Evolutionary conservation across 1,284 basidiomycete genomes (phyloP).

Genomic region (Heliocybe sulcata): DNA sequence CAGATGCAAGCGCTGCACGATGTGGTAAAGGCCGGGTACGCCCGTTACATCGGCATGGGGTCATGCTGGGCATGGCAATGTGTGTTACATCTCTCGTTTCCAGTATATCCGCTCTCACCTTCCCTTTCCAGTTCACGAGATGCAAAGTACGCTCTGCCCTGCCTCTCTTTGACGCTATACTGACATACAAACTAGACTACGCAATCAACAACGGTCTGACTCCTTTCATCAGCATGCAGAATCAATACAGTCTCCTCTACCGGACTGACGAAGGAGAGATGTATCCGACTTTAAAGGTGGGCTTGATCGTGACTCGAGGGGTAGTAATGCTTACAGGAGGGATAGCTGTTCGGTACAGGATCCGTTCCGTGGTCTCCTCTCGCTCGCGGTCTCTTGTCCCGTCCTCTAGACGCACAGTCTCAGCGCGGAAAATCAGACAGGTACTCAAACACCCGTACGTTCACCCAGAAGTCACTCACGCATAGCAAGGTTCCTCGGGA

Average conservation of each 20-base stretch:
- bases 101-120: background rate
- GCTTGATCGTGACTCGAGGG: background rate
- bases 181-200: conserved; percentile 15
- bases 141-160: conserved; percentile 25
- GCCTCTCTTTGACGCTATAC: background rate
- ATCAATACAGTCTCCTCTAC: conserved; percentile 33
- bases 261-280: conserved; percentile 45
- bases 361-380: conserved; percentile 33
- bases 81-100: conserved; percentile 9
- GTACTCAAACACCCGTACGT: background rate
- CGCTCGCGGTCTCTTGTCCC: conserved; percentile 26
- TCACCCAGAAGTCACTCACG: background rate
- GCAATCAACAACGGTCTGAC: conserved; percentile 31
- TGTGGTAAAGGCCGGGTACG: conserved; percentile 26
- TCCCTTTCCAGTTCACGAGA: conserved; percentile 22
- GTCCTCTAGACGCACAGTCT: conserved; percentile 21
- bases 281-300: conserved; percentile 31
- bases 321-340: background rate
- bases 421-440: conserved; percentile 17
- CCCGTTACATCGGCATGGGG: conserved; percentile 33
- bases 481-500: background rate
- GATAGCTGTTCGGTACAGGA: conserved; percentile 25
- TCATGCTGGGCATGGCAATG: conserved; percentile 29
- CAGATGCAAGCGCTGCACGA: conserved; percentile 27
- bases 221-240: conserved; percentile 48